Evolutionary conservation across 305 asterid genomes (phyloP).

Genomic region (Galium porrigens): DNA sequence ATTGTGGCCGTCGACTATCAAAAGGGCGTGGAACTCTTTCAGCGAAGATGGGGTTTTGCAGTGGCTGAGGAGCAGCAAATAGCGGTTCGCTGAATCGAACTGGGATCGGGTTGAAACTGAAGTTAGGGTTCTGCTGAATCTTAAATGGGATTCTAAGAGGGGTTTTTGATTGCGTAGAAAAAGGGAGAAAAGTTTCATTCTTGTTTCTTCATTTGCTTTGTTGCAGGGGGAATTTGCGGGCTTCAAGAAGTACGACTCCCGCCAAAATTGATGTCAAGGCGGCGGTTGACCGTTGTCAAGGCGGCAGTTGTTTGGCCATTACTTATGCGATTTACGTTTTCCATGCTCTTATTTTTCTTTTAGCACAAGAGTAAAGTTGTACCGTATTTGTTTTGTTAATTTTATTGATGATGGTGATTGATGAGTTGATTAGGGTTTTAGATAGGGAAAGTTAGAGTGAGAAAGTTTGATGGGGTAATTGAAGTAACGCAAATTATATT

Average conservation of each 20-base stretch:
- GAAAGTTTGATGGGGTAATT: no score
- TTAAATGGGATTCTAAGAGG: conserved; percentile 2
- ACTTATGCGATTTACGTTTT: neutral
- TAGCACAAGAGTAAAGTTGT: no score
- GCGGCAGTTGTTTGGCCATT: neutral
- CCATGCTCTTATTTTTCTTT: no score
- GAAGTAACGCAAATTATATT: no score
- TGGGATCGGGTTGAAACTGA: conserved; percentile 17
- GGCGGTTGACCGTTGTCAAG: neutral
- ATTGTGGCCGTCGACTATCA: conserved; percentile 30
- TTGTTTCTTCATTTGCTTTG: conserved; percentile 6
- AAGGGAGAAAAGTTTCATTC: conserved; percentile 10
- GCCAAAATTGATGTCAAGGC: conserved; percentile 4
- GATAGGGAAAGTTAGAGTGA: no score
- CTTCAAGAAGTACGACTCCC: neutral
- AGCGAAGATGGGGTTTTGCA: conserved; percentile 32
- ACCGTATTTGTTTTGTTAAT: no score
- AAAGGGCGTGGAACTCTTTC: conserved; percentile 30
- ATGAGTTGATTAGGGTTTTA: no score
- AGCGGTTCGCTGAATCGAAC: conserved; percentile 26
- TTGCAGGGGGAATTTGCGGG: neutral
- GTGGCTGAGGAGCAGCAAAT: conserved; percentile 24
- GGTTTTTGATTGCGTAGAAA: neutral
- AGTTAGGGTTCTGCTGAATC: conserved; percentile 19
- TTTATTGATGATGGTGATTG: no score